phyloP scores from a whole-genome alignment of 441 rosid genomes.

The Melastoma candidum region DNA sequence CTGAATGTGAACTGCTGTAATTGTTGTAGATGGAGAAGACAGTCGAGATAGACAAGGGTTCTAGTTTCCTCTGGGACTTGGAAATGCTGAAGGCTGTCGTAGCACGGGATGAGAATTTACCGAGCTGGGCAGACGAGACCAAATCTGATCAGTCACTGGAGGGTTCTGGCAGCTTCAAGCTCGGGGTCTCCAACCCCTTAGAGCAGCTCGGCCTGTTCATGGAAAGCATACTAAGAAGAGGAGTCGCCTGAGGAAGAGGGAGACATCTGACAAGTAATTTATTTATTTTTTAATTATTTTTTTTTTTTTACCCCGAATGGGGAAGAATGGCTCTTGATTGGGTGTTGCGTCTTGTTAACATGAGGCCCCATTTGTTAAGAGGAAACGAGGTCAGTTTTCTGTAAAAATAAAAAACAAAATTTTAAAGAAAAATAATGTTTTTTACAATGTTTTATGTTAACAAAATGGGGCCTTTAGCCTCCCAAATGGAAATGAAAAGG shows the following conservation, averaged over 20 bases:
- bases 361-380: too few species aligned
- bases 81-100: conserved; percentile 49
- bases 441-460: too few species aligned
- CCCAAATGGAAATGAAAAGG: too few species aligned
- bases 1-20: background rate
- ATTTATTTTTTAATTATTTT: too few species aligned
- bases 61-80: conserved; percentile 53
- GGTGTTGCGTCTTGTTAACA: too few species aligned
- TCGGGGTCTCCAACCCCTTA: conserved; percentile 47
- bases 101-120: conserved; percentile 33
- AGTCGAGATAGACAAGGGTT: conserved; percentile 59
- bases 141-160: conserved; percentile 41
- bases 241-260: conserved; percentile 28
- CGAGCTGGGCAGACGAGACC: conserved; percentile 45
- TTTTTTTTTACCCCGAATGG: too few species aligned
- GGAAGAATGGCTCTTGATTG: too few species aligned
- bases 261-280: too few species aligned
- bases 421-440: too few species aligned
- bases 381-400: too few species aligned
- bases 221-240: conserved; percentile 56
- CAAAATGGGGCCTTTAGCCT: too few species aligned
- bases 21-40: conserved; percentile 50
- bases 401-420: too few species aligned
- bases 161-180: conserved; percentile 50
- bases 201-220: conserved; percentile 65